Conservation (phyloP, 1,284 basidiomycete genomes). For the Cryptococcus depauperatus region DNA sequence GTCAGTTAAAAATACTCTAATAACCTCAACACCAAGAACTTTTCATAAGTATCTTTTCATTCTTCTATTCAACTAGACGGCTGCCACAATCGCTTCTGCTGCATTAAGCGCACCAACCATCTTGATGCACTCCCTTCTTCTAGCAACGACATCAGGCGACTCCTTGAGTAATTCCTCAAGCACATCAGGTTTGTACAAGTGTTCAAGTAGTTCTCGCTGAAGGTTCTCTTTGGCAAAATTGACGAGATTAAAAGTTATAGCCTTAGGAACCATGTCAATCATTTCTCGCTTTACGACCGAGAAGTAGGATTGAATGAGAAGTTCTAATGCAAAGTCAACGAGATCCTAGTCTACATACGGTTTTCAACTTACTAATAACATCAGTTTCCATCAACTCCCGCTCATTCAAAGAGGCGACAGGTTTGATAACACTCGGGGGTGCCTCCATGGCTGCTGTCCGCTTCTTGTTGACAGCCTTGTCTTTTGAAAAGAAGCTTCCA, state of each 20-base stretch:
- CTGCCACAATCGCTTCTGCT: conserved; percentile 63
- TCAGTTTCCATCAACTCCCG: conserved; percentile 98
- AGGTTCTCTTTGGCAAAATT: conserved; percentile 81
- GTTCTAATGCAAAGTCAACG: conserved; percentile 57
- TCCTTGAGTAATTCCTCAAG: conserved; percentile 88
- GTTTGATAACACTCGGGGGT: conserved; percentile 84
- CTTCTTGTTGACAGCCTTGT: conserved; percentile 61
- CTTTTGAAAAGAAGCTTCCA: conserved; percentile 75
- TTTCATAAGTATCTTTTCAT: background rate
- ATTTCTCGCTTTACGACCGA: conserved; percentile 98
- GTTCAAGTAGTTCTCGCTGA: conserved; percentile 34
- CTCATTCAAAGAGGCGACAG: conserved; percentile 86
- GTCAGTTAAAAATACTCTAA: background rate
- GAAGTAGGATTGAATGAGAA: conserved; percentile 88
- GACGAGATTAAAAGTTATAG: conserved; percentile 89
- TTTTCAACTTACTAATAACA: conserved; percentile 74
- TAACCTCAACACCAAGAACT: background rate
- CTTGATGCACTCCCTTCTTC: conserved; percentile 67
- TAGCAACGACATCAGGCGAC: conserved; percentile 50
- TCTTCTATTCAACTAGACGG: conserved; percentile 30
- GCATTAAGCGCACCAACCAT: conserved; percentile 86
- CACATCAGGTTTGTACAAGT: conserved; percentile 63
- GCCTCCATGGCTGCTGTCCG: conserved; percentile 74
- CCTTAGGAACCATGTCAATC: conserved; percentile 99
- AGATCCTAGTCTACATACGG: background rate